Base-by-base conservation (phyloP, 305 asterid species). In the Fraxinus sp. region DNA sequence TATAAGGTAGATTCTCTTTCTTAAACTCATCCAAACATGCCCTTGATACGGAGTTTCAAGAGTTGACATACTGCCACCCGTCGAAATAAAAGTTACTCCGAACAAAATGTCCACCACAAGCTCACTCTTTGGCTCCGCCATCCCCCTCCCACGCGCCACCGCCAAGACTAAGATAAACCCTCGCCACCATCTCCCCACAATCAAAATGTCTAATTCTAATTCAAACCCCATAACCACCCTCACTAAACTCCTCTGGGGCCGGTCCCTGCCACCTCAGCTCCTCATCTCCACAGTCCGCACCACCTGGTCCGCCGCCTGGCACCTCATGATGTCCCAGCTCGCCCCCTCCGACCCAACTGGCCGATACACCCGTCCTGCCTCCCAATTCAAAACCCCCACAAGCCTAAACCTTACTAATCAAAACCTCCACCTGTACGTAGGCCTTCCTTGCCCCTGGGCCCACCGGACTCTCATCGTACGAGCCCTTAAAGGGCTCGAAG, bases 291-390 rank as follows among this genome's bases (percentile, higher is more conserved):
- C 97, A 90, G 98, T 96, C 88, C 98, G 97, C 81, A 79, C 94
- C 83, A 81, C 97, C 85, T 96, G 99, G 99, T 92, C 94, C 85
- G 49, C 94, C 86, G 88, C 87, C 75, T 96, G 98, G 99, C 97
- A 92, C 46, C 90, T 96, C 85, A 92, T 96, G 97, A 96, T 96
- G 98, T 91, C 97, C 86, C 99, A 96, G 88, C 93, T 96, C 89
- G 97, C 97, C 74, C 99, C 99, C 6, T 92, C 99, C 80, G 95
- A 93, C 87, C 80, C 95, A 83, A 39, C 89, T 82, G 98, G 98
- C 74, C 71, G 87, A 81, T 94, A 96, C 91, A 84, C 90, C 80
- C 97, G 98, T 32, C 97, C 98, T 80, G 9, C 90, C 75, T 94
- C 98, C 84, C 92, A 92, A 84, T 96, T 96, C 92, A 96, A 89